Percentiles rank a stretch among this genome's conserved stretches.
Evolutionary conservation across 2,329 filamentous ascomycete species (phyloP).

Genomic region (Teratosphaeria viscida): DNA sequence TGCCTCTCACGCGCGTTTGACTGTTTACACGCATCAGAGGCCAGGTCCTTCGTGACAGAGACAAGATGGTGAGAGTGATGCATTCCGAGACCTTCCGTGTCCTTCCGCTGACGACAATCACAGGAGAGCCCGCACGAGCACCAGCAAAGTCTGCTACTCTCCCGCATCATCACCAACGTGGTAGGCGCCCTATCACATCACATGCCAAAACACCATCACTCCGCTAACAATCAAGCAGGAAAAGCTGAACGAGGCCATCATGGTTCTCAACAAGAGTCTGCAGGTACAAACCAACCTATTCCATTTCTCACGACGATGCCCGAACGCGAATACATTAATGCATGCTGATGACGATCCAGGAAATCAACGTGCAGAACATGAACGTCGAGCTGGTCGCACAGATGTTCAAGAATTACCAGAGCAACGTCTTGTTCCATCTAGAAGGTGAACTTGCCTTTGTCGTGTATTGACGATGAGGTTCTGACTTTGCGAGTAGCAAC

Average conservation of each 20-base stretch:
- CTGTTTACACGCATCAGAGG: too few relatives aligned
- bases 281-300: conserved; percentile 45
- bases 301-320: not conserved
- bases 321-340: not conserved
- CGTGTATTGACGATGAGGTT: not conserved
- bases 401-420: conserved; percentile 99
- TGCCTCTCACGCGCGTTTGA: not conserved
- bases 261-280: conserved; percentile 85
- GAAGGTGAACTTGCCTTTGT: conserved; percentile 53
- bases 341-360: conserved; percentile 40
- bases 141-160: conserved; percentile 86
- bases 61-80: not conserved
- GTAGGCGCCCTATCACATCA: conserved; percentile 45
- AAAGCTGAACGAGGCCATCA: conserved; percentile 89
- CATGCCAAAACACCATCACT: not conserved
- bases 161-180: conserved; percentile 94
- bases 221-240: conserved; percentile 48
- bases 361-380: conserved; percentile 98
- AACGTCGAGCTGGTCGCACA: conserved; percentile 95
- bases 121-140: conserved; percentile 95
- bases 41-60: not conserved
- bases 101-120: not conserved
- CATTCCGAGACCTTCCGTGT: not conserved
- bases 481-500: conserved; percentile 3
- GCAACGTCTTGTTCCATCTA: conserved; percentile 91